Conservation (phyloP, 2,329 filamentous ascomycete genomes). For the Fusarium nygamai region DNA sequence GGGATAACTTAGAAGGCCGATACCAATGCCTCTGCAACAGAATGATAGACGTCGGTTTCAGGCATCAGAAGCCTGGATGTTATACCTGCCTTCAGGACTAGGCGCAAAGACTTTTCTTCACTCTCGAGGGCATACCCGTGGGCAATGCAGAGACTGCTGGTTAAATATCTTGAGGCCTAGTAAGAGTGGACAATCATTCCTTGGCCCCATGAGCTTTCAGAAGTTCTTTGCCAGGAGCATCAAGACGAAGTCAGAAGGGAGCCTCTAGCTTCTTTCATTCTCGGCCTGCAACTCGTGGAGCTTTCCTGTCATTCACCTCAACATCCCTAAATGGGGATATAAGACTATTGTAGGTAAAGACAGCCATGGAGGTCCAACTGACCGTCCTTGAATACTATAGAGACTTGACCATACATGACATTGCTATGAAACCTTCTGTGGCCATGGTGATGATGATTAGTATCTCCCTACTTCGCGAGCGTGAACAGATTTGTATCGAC, state of each 20-base stretch:
- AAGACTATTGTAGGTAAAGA: background rate
- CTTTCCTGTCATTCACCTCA: rapidly evolving
- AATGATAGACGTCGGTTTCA: background rate
- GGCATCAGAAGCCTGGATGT: rapidly evolving
- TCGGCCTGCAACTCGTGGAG: rapidly evolving
- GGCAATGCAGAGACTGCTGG: rapidly evolving
- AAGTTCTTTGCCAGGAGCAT: background rate
- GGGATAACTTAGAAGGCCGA: background rate
- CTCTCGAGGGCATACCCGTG: background rate
- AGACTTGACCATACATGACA: background rate
- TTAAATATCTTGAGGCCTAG: rapidly evolving
- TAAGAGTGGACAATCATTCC: background rate
- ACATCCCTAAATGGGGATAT: rapidly evolving
- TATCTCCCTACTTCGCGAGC: rapidly evolving
- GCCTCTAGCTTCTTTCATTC: no score
- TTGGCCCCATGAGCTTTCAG: rapidly evolving
- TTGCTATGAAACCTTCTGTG: background rate
- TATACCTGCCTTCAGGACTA: background rate
- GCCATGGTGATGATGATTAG: rapidly evolving
- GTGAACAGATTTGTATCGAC: background rate
- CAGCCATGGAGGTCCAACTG: rapidly evolving
- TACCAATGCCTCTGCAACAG: no score
- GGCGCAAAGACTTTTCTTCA: rapidly evolving
- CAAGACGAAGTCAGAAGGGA: rapidly evolving
- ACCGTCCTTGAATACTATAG: background rate